These are phyloP conservation scores for Lachnellula willkommii DNA, from an alignment of 2,329 filamentous ascomycete genomes.

Conservation along the genomic window DNA sequence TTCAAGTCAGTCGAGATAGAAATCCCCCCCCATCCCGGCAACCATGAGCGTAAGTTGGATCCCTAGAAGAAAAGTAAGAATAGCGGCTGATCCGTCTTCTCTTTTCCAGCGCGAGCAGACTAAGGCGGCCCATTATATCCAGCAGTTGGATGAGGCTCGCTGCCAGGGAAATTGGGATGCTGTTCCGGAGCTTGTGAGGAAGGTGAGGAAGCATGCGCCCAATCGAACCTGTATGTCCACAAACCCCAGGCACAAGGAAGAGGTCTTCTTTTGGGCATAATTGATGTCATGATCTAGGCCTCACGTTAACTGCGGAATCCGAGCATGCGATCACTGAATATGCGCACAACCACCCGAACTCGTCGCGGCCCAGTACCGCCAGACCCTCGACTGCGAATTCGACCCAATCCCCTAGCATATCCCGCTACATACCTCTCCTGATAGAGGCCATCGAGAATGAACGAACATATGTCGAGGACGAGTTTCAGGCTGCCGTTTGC, in stretches of 20 bases:
- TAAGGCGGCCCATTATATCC: slow-evolving; percentile 79
- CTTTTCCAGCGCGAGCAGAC: slow-evolving; percentile 40
- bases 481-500: slow-evolving; percentile 76
- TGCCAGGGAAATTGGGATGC: slow-evolving; percentile 84
- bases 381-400: slow-evolving; percentile 19
- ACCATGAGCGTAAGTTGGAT: slow-evolving; percentile 27
- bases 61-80: neutral
- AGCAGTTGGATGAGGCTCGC: slow-evolving; percentile 76
- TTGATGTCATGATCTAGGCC: slow-evolving; percentile 44
- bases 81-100: slow-evolving; percentile 1
- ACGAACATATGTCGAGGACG: slow-evolving; percentile 48
- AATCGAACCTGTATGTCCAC: slow-evolving; percentile 69
- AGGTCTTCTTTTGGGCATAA: neutral
- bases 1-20: slow-evolving; percentile 9
- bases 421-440: slow-evolving; percentile 36
- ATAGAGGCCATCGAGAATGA: slow-evolving; percentile 55
- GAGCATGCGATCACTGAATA: slow-evolving; percentile 60
- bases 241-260: neutral
- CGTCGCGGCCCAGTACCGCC: slow-evolving; percentile 14
- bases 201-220: slow-evolving; percentile 90
- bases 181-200: slow-evolving; percentile 83
- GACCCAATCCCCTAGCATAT: slow-evolving; percentile 22
- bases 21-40: slow-evolving; percentile 1
- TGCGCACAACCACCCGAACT: slow-evolving; percentile 27
- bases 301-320: slow-evolving; percentile 63